Evolutionary conservation across 108 stramenopile species (phyloP), one percentile per base, ranked within the genome.

Genomic region (Fragilariopsis cylindrus): DNA sequence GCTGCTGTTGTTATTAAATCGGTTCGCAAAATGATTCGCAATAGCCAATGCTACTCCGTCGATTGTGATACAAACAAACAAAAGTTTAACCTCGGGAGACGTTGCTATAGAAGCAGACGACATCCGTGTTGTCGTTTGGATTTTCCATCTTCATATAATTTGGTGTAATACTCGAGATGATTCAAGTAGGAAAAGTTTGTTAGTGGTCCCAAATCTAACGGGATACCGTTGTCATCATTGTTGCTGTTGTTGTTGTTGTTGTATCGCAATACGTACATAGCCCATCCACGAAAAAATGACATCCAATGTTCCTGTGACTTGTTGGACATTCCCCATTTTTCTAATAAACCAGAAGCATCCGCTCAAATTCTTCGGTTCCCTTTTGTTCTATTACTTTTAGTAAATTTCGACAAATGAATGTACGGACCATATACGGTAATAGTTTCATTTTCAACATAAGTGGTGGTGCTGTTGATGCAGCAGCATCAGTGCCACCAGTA

Each of bases 361-460:
- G 39, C 49, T 84, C 79, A 81, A 86, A 95, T 15, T 65, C 85
- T 7, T 71, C 75, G 7, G 81, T 16, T 8, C 78, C 83, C 4
- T 69, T 67, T 60, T 78, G 48, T 41, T 72, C 44, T n/a, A 95
- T 69, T 12, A 77, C 71, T 16, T 60, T 41, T 3, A 94, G 72
- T 13, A 87, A 87, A 80, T 94, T 92, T 41, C 93, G 84, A 76
- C 90, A 91, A 50, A 85, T 62, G 77, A 94, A 94, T 6, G 93
- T 94, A 15, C 93, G 78, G 7, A 92, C 82, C 93, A 94, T 94
- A 79, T 94, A 94, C 5, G 93, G 93, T 11, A 94, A 72, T 19
- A 91, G 83, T 69, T 94, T 94, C 93, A 94, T 94, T 78, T 94
- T 94, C 4, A 94, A 76, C 91, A 94, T 94, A 53, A 94, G 84